A percentile compares a stretch with the other conserved stretches of the same genome.
Conservation (phyloP, 2,329 filamentous ascomycete species). For the Aspergillus fumigatiaffinis region DNA sequence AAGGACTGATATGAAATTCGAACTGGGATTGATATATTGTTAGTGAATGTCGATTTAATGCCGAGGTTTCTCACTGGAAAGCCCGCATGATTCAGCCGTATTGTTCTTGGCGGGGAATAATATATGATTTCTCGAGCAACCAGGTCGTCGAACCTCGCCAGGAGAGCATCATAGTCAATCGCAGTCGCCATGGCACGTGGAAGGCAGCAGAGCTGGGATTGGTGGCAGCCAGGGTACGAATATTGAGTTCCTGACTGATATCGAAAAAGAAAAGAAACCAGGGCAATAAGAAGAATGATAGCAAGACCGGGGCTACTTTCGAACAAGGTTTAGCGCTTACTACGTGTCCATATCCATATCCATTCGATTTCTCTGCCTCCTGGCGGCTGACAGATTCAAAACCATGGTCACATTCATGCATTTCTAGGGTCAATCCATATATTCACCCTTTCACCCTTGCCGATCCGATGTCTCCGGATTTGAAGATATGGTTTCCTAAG, state of each 20-base stretch:
- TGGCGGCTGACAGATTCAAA: too few relatives aligned
- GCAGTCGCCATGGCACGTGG: background rate
- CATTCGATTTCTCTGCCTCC: too few relatives aligned
- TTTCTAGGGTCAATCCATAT: too few relatives aligned
- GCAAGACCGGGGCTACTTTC: too few relatives aligned
- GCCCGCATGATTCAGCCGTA: background rate
- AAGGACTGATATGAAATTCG: constrained; percentile 7
- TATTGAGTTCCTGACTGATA: too few relatives aligned
- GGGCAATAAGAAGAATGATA: background rate
- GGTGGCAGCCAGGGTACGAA: background rate
- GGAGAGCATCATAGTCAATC: background rate
- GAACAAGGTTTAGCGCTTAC: too few relatives aligned
- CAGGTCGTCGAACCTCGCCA: constrained; percentile 3
- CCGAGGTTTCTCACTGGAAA: background rate
- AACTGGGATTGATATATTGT: background rate
- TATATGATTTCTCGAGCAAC: background rate
- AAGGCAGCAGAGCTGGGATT: background rate
- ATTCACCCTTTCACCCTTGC: too few relatives aligned
- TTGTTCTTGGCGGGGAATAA: constrained; percentile 2
- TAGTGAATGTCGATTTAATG: background rate
- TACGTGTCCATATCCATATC: too few relatives aligned
- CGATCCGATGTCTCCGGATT: too few relatives aligned
- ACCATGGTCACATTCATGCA: too few relatives aligned
- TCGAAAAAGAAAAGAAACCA: background rate
- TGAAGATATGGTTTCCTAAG: too few relatives aligned